Evolutionary conservation across 106 monocot genomes (phyloP).

Genomic region (Xerophyta viscosa): DNA sequence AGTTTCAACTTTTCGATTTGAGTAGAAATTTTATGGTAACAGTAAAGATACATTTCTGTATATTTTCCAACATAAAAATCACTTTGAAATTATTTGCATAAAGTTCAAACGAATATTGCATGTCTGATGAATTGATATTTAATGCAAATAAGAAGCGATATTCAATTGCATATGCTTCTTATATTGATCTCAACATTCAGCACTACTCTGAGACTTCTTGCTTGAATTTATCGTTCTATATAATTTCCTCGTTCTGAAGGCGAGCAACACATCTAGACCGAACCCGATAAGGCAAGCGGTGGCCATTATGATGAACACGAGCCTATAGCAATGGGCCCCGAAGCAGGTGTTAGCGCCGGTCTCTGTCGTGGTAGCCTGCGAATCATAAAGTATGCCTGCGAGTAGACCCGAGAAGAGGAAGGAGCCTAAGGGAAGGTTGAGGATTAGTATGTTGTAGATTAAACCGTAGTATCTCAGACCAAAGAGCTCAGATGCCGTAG

Average conservation of each 20-base stretch:
- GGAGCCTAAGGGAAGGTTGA: slow-evolving; percentile 90
- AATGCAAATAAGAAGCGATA: too few relatives aligned
- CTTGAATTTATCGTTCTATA: slow-evolving; percentile 50
- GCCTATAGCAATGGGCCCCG: slow-evolving; percentile 78
- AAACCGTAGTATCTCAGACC: slow-evolving; percentile 87
- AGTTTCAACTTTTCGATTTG: too few relatives aligned
- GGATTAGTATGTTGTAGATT: slow-evolving; percentile 93
- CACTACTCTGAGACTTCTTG: slow-evolving; percentile 33
- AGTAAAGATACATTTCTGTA: too few relatives aligned
- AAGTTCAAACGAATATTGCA: too few relatives aligned
- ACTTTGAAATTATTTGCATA: too few relatives aligned
- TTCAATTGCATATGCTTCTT: neutral
- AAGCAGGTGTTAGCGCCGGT: slow-evolving; percentile 67
- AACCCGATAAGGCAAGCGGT: slow-evolving; percentile 67
- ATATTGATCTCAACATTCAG: neutral
- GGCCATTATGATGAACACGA: slow-evolving; percentile 85
- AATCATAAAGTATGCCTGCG: slow-evolving; percentile 73
- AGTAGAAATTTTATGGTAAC: too few relatives aligned
- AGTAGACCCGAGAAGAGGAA: slow-evolving; percentile 98
- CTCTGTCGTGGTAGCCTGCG: slow-evolving; percentile 41
- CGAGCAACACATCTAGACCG: slow-evolving; percentile 48
- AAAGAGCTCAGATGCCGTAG: slow-evolving; percentile 80
- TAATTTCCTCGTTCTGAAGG: slow-evolving; percentile 44
- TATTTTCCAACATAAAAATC: too few relatives aligned
- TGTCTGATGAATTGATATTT: too few relatives aligned